Base-by-base conservation (phyloP, 2,329 filamentous ascomycete genomes). In the Colletotrichum cereale region DNA sequence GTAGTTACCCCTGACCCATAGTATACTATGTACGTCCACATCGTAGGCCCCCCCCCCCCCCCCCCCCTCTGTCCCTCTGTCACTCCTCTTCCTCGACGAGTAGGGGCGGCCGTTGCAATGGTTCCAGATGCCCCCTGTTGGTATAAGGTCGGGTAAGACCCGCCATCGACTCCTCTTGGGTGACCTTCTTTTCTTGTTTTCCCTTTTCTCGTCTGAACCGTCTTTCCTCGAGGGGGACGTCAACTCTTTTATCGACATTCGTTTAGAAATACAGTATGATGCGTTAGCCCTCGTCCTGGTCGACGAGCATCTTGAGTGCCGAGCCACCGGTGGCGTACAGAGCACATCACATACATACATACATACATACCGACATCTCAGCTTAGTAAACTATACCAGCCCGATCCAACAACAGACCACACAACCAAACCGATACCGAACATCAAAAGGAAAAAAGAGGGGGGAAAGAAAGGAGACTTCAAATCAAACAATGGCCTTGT, bases 81-180 rank as follows among this genome's bases (percentile, higher is more conserved):
- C 18, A 42, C 7, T n/a, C 31, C n/a, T n/a, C n/a, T n/a, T n/a
- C 11, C 34, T 36, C 48, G 42, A 38, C 11, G 12, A 26, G 31
- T 29, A 36, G n/a, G 42, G 21, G 29, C 12, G 24, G 38, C 2
- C 18, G 53, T 24, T 18, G n/a, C 53, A 8, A 16, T 12, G 2
- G 34, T 26, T 16, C 2, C 44, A 24, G n/a, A 48, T 14, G 58
- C 58, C 44, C 40, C 44, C 44, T 29, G 44, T 7, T 34, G 21
- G 50, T 71, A 63, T 68, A 68, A 68, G 44, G 47, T 40, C 58
- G 38, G 63, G 21, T 31, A 58, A n/a, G n/a, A 63, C 65, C 68
- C 60, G 68, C 65, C 65, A 53, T 62, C 29, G 29, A 26, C 42
- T 18, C 56, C 55, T 44, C 31, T 2, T 1, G 8, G 31, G 26